Evolutionary conservation across 208 protist genomes (phyloP).

Genomic region (Porcisia deanei): DNA sequence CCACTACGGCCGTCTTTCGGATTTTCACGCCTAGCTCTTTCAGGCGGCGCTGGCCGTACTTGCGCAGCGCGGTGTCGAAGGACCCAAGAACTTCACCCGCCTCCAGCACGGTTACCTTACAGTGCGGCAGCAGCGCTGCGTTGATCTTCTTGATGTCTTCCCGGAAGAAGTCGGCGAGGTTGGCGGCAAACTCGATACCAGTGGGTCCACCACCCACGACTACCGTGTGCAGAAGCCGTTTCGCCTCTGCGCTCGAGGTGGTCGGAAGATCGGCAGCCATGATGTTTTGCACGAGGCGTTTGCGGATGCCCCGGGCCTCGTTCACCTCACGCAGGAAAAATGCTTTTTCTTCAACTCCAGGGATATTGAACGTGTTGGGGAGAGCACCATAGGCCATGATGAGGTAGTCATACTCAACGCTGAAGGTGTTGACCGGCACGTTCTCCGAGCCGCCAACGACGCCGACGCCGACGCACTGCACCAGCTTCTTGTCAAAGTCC

Average conservation of each 20-base stretch:
- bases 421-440: slow-evolving; percentile 75
- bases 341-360: slow-evolving; percentile 87
- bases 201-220: slow-evolving; percentile 93
- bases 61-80: slow-evolving; percentile 82
- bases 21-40: slow-evolving; percentile 68
- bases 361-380: slow-evolving; percentile 93
- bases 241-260: slow-evolving; percentile 68
- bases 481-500: slow-evolving; percentile 70
- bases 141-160: slow-evolving; percentile 83
- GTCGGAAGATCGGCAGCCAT: slow-evolving; percentile 89
- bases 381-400: slow-evolving; percentile 87
- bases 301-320: slow-evolving; percentile 88
- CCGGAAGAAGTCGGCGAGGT: slow-evolving; percentile 89
- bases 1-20: slow-evolving; percentile 68
- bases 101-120: slow-evolving; percentile 89
- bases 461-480: slow-evolving; percentile 80
- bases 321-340: slow-evolving; percentile 92
- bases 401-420: slow-evolving; percentile 92
- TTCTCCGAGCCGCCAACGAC: slow-evolving; percentile 61
- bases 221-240: slow-evolving; percentile 87
- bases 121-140: slow-evolving; percentile 63
- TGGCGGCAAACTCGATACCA: slow-evolving; percentile 88
- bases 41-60: slow-evolving; percentile 77
- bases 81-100: slow-evolving; percentile 86
- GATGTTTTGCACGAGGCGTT: slow-evolving; percentile 92